Percentiles rank a stretch among this genome's conserved stretches.
These are phyloP conservation scores for Podaxis sp. DNA, from an alignment of 768 basidiomycete species.

Conservation along the genomic window DNA sequence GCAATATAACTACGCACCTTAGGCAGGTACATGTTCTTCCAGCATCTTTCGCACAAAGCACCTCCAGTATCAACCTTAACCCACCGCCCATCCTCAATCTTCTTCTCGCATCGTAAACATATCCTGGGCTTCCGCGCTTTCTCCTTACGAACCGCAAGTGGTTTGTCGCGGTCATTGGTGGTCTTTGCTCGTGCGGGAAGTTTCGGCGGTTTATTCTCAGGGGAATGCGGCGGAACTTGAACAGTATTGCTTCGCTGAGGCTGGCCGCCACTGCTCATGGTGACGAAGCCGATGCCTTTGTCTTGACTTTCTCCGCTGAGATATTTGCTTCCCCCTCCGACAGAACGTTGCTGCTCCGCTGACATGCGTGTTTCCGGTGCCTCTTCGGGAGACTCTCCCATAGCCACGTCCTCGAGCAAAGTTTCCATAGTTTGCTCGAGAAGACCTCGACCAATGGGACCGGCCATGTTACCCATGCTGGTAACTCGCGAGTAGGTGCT, in stretches of 20 bases:
- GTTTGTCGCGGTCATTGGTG: conserved; percentile 28
- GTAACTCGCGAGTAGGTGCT: conserved; percentile 32
- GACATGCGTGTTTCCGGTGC: conserved; percentile 9
- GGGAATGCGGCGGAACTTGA: conserved; percentile 37
- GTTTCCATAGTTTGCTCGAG: conserved; percentile 20
- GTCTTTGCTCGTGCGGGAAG: conserved; percentile 58
- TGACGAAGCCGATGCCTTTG: conserved; percentile 6
- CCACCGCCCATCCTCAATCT: conserved; percentile 81
- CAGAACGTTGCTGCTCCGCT: conserved; percentile 2
- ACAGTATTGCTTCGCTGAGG: conserved; percentile 54
- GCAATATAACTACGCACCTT: conserved; percentile 52
- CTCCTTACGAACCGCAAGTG: conserved; percentile 25
- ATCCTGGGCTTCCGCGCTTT: conserved; percentile 31
- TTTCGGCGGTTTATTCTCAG: conserved; percentile 50
- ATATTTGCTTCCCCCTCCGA: conserved; percentile 1
- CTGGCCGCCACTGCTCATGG: conserved; percentile 21
- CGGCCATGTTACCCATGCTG: conserved; percentile 11
- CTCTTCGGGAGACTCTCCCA: conserved; percentile 24
- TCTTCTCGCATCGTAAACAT: conserved; percentile 70
- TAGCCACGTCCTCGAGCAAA: conserved; percentile 16
- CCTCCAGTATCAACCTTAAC: conserved; percentile 73
- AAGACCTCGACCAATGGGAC: conserved; percentile 9
- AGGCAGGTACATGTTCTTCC: conserved; percentile 96
- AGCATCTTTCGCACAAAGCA: conserved; percentile 86
- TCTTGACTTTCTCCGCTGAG: conserved; percentile 5